Base-by-base conservation (phyloP, 441 rosid species). In the Eutrema salsugineum region DNA sequence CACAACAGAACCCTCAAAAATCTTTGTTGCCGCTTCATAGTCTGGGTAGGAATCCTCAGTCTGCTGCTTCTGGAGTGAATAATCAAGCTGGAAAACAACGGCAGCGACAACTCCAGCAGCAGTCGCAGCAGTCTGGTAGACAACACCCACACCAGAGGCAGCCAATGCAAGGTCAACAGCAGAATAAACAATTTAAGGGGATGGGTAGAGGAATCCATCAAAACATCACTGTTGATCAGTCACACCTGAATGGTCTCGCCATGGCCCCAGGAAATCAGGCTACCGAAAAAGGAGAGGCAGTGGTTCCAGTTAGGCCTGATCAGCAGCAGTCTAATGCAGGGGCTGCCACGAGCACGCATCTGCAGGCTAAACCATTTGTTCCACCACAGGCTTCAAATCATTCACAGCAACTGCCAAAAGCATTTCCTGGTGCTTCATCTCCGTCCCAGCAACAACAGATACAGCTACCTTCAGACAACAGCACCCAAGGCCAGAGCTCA, bases 31-130 rank as follows among this genome's bases (percentile, higher is more conserved):
- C 90, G 3, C 84, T 85, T 78, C 90, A 88, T 46, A 88, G 88
- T 54, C 69, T 84, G 20, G 69, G 77, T 76, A 82, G 88, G 77
- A 94, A 77, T 78, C 72, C 92, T 40, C 96, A 84, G 73, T 72
- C 84, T 72, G 84, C 76, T 71, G 81, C 80, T 60, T 70, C 83
- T 73, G 91, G 91, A 62, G 65, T 84, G 75, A 85, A 80, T 77
- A 94, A 85, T 84, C 99, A 87, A 82, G 82, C 81, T 50, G 95
- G 88, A 55, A 96, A 92, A 87, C 99, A 89, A 77, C 86, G 96
- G 39, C 95, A 82, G 72, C 79, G 88, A 32, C 91, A 83, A 68
- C 91, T 78, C 58, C 90, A 86, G 79, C 96, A 91, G 84, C 97
- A 91, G 76, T 73, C 97, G 79, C 96, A 91, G 84, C 97, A 91